A percentile compares a stretch with the other conserved stretches of the same genome.
phyloP scores from a whole-genome alignment of 2,329 filamentous ascomycete genomes.

The Sclerotinia spermophila region DNA sequence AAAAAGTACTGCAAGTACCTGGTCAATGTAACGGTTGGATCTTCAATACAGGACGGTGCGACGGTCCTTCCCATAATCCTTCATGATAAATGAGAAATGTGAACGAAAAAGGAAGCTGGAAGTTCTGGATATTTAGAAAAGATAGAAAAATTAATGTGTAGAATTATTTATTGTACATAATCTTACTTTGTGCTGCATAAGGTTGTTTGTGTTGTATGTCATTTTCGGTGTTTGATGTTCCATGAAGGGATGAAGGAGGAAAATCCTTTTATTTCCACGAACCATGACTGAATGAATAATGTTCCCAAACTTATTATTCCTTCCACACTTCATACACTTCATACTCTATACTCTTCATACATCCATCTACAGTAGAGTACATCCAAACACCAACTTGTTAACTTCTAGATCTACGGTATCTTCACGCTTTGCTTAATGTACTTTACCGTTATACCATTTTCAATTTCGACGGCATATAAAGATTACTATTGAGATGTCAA shows the following conservation, averaged over 20 bases:
- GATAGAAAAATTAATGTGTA: neutral
- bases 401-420: constrained; percentile 21
- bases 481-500: constrained; percentile 42
- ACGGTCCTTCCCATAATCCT: constrained; percentile 5
- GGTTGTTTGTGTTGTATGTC: neutral
- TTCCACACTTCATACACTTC: neutral
- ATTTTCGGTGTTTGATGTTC: constrained; percentile 1
- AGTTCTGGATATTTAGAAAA: neutral
- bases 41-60: constrained; percentile 4
- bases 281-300: neutral
- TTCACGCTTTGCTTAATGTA: constrained; percentile 34
- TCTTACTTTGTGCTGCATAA: constrained; percentile 4
- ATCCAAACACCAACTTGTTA: neutral
- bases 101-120: neutral
- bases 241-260: neutral
- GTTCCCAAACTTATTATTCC: neutral
- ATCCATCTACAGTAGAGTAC: constrained; percentile 3
- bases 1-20: neutral
- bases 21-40: constrained; percentile 5
- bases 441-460: constrained; percentile 38
- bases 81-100: neutral
- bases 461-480: constrained; percentile 45
- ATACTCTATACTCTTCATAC: neutral
- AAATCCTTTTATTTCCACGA: neutral
- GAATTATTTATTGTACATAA: neutral